A percentile compares a stretch with the other conserved stretches of the same genome.
phyloP scores from a whole-genome alignment of 345 rosid genomes.

The Melaleuca quinquenervia region DNA sequence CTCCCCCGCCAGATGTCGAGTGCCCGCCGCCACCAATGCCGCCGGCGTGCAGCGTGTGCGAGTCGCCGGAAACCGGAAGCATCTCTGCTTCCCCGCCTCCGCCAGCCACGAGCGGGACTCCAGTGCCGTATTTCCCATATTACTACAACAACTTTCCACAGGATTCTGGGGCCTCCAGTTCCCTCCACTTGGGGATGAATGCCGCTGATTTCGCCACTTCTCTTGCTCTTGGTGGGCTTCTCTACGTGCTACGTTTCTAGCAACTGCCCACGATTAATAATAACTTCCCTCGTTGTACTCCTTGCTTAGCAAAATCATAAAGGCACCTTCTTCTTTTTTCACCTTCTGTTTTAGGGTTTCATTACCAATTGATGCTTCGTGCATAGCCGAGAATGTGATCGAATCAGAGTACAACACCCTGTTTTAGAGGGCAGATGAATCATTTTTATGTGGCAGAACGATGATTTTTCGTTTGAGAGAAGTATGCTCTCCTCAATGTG shows the following conservation, averaged over 20 bases:
- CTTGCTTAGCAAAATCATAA: neutral
- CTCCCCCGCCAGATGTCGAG: neutral
- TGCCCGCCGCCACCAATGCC: neutral
- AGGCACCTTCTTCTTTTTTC: neutral
- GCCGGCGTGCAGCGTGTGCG: neutral
- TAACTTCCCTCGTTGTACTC: neutral
- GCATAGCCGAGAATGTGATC: neutral
- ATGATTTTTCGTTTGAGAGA: neutral
- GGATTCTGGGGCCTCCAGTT: neutral
- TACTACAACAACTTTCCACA: constrained; percentile 18
- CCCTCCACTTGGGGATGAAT: neutral
- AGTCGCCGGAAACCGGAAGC: neutral
- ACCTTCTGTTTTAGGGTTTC: neutral
- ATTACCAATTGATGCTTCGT: neutral
- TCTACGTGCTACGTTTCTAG: neutral
- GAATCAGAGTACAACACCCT: neutral
- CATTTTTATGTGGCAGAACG: neutral
- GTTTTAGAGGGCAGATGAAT: neutral
- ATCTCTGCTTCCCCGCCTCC: constrained; percentile 10
- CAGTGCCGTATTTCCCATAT: constrained; percentile 23
- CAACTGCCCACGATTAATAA: neutral
- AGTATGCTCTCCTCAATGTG: neutral
- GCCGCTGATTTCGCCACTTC: neutral
- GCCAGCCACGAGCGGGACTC: neutral
- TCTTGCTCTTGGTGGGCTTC: neutral